Conservation (phyloP, 164 flowering plant genomes). For the Stephania yunnanensis region DNA sequence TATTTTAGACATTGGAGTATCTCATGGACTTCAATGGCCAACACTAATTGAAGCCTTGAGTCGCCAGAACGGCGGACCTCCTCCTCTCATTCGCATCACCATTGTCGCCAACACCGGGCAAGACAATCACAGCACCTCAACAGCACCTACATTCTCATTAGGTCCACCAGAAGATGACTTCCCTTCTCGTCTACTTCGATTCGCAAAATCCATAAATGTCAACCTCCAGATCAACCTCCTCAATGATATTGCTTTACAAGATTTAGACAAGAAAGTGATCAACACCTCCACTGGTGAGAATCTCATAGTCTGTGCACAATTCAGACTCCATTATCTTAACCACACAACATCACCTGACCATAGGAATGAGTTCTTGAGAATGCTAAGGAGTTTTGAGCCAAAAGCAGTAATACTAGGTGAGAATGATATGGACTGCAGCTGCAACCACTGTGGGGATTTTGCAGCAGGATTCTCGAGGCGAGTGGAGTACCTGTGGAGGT, state of each 20-base stretch:
- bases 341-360: constrained; percentile 37
- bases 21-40: constrained; percentile 88
- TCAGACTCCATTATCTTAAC: constrained; percentile 53
- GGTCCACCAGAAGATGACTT: constrained; percentile 56
- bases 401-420: constrained; percentile 60
- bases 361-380: constrained; percentile 39
- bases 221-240: constrained; percentile 48
- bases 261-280: constrained; percentile 31
- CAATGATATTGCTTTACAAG: constrained; percentile 38
- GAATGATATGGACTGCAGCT: constrained; percentile 53
- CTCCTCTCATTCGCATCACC: constrained; percentile 58
- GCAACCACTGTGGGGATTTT: constrained; percentile 47
- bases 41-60: constrained; percentile 65
- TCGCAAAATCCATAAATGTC: constrained; percentile 50
- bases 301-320: constrained; percentile 58
- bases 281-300: constrained; percentile 37
- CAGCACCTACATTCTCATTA: constrained; percentile 40
- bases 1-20: constrained; percentile 72
- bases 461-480: constrained; percentile 41
- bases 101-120: constrained; percentile 25
- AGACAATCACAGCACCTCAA: constrained; percentile 1
- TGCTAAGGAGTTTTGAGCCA: constrained; percentile 39
- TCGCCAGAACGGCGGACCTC: constrained; percentile 54
- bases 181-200: constrained; percentile 41
- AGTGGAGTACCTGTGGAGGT: constrained; percentile 64